Percentiles rank a stretch among this genome's conserved stretches.
phyloP scores from a whole-genome alignment of 352 stramenopile genomes.

The Phytophthora hybrid region DNA sequence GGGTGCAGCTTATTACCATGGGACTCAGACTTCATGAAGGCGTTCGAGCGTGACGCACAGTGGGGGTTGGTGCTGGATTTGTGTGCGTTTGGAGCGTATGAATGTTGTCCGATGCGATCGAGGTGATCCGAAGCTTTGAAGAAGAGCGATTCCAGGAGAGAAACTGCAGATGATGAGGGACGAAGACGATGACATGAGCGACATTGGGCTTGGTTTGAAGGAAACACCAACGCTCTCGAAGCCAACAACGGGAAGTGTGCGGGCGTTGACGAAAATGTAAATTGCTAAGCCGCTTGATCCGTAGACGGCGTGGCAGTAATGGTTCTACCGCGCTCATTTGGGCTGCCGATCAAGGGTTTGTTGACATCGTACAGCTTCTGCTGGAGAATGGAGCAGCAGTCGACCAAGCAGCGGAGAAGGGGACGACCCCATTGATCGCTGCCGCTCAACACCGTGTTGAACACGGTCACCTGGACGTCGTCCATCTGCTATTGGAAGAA shows the following conservation, averaged over 20 bases:
- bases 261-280: constrained; percentile 9
- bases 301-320: too few relatives aligned
- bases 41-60: constrained; percentile 16
- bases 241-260: background rate
- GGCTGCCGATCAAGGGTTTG: background rate
- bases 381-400: constrained; percentile 2
- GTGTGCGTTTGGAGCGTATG: constrained; percentile 23
- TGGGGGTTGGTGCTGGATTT: constrained; percentile 20
- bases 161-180: too few relatives aligned
- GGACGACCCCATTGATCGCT: constrained; percentile 2
- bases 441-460: too few relatives aligned
- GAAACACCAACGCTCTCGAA: too few relatives aligned
- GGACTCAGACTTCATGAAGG: background rate
- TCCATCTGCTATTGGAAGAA: background rate
- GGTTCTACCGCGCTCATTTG: background rate
- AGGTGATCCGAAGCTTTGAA: constrained; percentile 14
- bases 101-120: constrained; percentile 24
- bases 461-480: constrained; percentile 1
- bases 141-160: constrained; percentile 17
- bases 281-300: background rate
- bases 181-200: background rate
- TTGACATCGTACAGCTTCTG: background rate
- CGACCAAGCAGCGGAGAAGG: background rate
- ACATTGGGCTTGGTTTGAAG: too few relatives aligned
- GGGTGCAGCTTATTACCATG: too few relatives aligned